Evolutionary conservation across 768 basidiomycete genomes (phyloP).

Genomic region (Suillus spraguei): DNA sequence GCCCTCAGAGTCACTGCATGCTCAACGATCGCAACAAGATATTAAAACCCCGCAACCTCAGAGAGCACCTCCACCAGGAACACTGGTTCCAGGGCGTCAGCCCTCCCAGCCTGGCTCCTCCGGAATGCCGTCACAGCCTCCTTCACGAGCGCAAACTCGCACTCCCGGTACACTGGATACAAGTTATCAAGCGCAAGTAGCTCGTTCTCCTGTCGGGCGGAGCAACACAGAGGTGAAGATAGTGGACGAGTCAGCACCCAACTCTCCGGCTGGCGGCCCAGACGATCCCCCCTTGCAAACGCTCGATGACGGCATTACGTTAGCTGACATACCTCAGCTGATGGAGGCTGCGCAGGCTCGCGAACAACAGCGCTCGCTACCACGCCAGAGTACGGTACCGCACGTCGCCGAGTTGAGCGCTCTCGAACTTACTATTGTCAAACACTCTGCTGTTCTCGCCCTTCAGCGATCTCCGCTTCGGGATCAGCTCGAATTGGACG

Average conservation of each 20-base stretch:
- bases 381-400: slow-evolving; percentile 75
- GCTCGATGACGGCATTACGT: slow-evolving; percentile 83
- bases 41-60: slow-evolving; percentile 42
- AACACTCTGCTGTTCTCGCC: slow-evolving; percentile 85
- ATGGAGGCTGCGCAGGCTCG: slow-evolving; percentile 92
- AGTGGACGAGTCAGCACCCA: slow-evolving; percentile 77
- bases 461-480: slow-evolving; percentile 77
- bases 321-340: slow-evolving; percentile 92
- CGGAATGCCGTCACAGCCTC: slow-evolving; percentile 30
- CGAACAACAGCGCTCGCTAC: slow-evolving; percentile 83
- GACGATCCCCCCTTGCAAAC: slow-evolving; percentile 42
- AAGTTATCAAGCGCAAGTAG: slow-evolving; percentile 43
- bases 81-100: slow-evolving; percentile 37
- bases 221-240: slow-evolving; percentile 89
- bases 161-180: slow-evolving; percentile 41
- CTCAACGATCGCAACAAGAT: slow-evolving; percentile 50
- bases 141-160: slow-evolving; percentile 40
- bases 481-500: slow-evolving; percentile 88
- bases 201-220: slow-evolving; percentile 70
- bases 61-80: slow-evolving; percentile 39
- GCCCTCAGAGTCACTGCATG: slow-evolving; percentile 57
- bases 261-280: slow-evolving; percentile 60
- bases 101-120: slow-evolving; percentile 35
- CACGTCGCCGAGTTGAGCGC: slow-evolving; percentile 83
- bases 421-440: slow-evolving; percentile 87